phyloP scores from a whole-genome alignment of 305 asterid species.

The Stenogyne calaminthoides region DNA sequence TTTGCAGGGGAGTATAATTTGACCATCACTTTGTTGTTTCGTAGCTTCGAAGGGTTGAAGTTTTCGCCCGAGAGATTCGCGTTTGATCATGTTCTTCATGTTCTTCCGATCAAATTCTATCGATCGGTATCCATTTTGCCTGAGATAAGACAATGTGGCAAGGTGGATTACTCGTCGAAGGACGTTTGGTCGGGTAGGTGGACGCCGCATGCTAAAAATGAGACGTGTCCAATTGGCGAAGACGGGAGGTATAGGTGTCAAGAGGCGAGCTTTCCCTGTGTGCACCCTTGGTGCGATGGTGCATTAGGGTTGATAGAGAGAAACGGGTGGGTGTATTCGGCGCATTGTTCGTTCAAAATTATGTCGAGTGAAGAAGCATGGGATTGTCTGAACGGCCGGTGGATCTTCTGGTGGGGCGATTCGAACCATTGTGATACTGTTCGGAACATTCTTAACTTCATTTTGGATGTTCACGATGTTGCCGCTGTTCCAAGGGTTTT shows the following conservation, averaged over 20 bases:
- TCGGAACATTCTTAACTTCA: conserved; percentile 69
- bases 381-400: conserved; percentile 58
- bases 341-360: conserved; percentile 93
- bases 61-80: conserved; percentile 69
- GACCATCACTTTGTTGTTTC: conserved; percentile 67
- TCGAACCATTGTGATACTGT: conserved; percentile 91
- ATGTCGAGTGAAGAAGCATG: conserved; percentile 56
- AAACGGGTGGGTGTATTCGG: conserved; percentile 91
- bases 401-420: conserved; percentile 99
- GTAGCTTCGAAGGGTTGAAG: conserved; percentile 69
- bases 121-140: conserved; percentile 44
- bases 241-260: conserved; percentile 90
- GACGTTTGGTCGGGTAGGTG: conserved; percentile 92
- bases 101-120: conserved; percentile 50
- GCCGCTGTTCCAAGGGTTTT: conserved; percentile 57
- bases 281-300: conserved; percentile 80
- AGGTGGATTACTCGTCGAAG: conserved; percentile 47
- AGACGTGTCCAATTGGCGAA: conserved; percentile 55
- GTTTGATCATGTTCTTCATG: conserved; percentile 62
- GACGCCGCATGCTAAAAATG: conserved; percentile 82
- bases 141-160: conserved; percentile 50
- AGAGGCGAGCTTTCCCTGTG: conserved; percentile 62
- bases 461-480: conserved; percentile 53
- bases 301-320: conserved; percentile 75
- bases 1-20: conserved; percentile 82